A percentile compares a stretch with the other conserved stretches of the same genome.
These are phyloP conservation scores for Amanita inopinata DNA, from an alignment of 768 basidiomycete genomes.

Conservation along the genomic window DNA sequence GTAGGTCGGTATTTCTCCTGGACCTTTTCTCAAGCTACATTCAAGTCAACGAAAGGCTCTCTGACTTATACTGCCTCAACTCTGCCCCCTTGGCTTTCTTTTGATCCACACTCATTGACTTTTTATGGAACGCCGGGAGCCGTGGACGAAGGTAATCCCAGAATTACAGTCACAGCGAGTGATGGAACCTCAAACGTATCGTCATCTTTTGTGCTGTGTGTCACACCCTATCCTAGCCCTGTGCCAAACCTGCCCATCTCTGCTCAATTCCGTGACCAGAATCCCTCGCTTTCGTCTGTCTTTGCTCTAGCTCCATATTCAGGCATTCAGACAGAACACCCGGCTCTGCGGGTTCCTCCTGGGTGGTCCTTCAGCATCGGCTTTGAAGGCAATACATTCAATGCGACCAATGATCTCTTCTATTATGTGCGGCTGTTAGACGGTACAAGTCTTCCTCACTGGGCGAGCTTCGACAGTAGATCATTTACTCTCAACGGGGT, in stretches of 20 bases:
- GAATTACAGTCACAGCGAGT: conserved; percentile 54
- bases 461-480: conserved; percentile 62
- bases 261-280: conserved; percentile 51
- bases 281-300: conserved; percentile 67
- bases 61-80: conserved; percentile 41
- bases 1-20: conserved; percentile 56
- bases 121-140: conserved; percentile 62
- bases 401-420: conserved; percentile 35
- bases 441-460: conserved; percentile 63
- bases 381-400: conserved; percentile 57
- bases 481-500: conserved; percentile 74
- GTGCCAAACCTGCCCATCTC: conserved; percentile 41
- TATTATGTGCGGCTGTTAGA: conserved; percentile 59
- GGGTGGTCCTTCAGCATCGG: conserved; percentile 90
- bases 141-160: conserved; percentile 51
- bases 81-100: conserved; percentile 72
- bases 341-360: conserved; percentile 64
- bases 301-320: conserved; percentile 55
- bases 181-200: conserved; percentile 42
- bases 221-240: conserved; percentile 45
- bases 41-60: conserved; percentile 36
- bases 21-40: conserved; percentile 58
- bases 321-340: conserved; percentile 38
- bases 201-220: conserved; percentile 45
- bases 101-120: conserved; percentile 48